Evolutionary conservation across 1,284 basidiomycete species (phyloP), one percentile per base, ranked within the genome.

Genomic region (Puccinia horiana): DNA sequence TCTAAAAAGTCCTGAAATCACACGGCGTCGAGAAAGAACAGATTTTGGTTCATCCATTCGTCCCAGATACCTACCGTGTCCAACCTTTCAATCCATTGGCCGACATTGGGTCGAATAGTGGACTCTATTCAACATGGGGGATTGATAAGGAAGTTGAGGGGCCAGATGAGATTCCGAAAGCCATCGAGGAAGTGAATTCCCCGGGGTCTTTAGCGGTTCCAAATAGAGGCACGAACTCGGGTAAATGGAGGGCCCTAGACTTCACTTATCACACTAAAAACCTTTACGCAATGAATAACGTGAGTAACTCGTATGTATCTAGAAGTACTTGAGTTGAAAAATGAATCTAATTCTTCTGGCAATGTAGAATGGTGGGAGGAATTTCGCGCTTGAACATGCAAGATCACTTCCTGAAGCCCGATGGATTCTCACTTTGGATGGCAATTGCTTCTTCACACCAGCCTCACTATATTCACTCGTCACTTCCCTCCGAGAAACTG

Each of bases 281-380:
- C 75, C 83, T 86, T 12, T 86, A 86, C 82, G 86, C 85, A 11
- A 86, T 86, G 84, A 86, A 86, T 82, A 86, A 86, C 69, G 86
- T 86, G 63, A 81, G 85, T 84, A 37, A 42, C 40, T 78, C 11
- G 72, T 58, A 42, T 32, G 16, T 47, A 9, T 61, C 65, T 4
- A 9, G 63, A 29, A 6, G 8, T 4, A 12, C 16, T 61, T 35
- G 2, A 18, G 6, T 29, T 32, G 35, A 35, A 18, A 61, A 35
- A 40, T 63, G 40, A 73, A 37, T 54, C 0, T 11, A 32, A 37
- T 35, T 32, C n/a, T 4, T 35, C 16, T 74, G 18, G 18, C n/a
- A n/a, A n/a, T 63, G n/a, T 77, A 86, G 86, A 86, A 86, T 72
- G 86, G 86, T 49, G 86, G 86, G 6, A 85, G 86, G 44, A 86